These are phyloP conservation scores for Kandelia obovata DNA, from an alignment of 345 rosid species.

Conservation along the genomic window DNA sequence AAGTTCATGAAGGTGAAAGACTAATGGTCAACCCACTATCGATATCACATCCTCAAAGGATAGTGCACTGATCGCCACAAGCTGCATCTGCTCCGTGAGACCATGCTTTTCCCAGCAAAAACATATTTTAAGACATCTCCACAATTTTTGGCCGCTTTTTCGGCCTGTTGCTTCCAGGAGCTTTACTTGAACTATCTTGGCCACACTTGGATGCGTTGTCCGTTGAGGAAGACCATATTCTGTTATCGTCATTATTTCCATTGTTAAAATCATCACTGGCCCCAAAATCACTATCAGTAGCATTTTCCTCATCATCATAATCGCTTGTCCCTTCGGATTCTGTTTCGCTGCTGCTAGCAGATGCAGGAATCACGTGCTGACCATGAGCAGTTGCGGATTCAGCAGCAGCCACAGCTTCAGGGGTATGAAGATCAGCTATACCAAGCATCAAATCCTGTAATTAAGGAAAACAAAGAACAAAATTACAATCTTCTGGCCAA, in stretches of 20 bases:
- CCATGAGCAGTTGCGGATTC: conserved; percentile 59
- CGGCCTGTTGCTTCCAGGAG: conserved; percentile 16
- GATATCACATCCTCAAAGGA: neutral
- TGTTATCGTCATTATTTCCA: conserved; percentile 11
- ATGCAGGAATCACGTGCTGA: conserved; percentile 28
- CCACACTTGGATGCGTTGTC: conserved; percentile 13
- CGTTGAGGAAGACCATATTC: conserved; percentile 3
- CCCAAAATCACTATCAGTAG: neutral
- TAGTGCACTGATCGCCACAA: neutral
- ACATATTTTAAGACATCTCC: conserved; percentile 36
- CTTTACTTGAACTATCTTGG: conserved; percentile 16
- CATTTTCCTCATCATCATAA: conserved; percentile 15
- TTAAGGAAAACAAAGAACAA: neutral
- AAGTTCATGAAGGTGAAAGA: too few species aligned
- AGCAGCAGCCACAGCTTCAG: conserved; percentile 77
- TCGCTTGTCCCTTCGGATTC: conserved; percentile 41
- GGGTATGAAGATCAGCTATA: conserved; percentile 85
- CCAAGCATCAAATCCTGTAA: conserved; percentile 83
- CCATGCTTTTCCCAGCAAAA: neutral
- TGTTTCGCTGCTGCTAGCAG: conserved; percentile 31
- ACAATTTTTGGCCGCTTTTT: conserved; percentile 42
- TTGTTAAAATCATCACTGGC: neutral
- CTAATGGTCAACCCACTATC: neutral
- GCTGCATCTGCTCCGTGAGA: neutral
- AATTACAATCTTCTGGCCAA: neutral